A percentile compares a stretch with the other conserved stretches of the same genome.
Evolutionary conservation across 169 alveolate genomes (phyloP).

Genomic region (Cardiosporidium cionae): DNA sequence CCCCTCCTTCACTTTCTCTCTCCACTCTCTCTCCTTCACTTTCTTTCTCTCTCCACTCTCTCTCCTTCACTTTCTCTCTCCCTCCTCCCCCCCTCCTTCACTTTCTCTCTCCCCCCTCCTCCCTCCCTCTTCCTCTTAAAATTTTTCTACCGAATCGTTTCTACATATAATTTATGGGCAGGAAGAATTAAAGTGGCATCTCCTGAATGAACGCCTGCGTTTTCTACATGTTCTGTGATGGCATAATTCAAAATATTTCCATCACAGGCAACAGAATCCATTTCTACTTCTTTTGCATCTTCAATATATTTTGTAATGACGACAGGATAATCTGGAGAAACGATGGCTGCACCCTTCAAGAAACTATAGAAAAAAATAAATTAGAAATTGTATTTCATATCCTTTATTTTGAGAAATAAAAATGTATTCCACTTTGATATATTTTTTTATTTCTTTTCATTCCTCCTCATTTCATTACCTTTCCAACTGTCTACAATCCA

Average conservation of each 20-base stretch:
- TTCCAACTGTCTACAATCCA: constrained; percentile 54
- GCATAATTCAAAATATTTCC: constrained; percentile 73
- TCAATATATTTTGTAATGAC: constrained; percentile 69
- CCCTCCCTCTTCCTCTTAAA: constrained; percentile 3
- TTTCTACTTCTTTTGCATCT: constrained; percentile 50
- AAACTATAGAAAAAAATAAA: constrained; percentile 14
- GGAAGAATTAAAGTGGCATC: constrained; percentile 78
- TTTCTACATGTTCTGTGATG: constrained; percentile 78
- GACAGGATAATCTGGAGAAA: constrained; percentile 72
- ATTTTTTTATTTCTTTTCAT: not conserved
- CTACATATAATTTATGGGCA: constrained; percentile 77
- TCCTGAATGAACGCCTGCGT: constrained; percentile 78
- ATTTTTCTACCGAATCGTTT: constrained; percentile 57
- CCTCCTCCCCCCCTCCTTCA: not conserved
- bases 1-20: too few species aligned
- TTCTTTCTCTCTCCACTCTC: too few species aligned
- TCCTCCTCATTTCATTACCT: constrained; percentile 11
- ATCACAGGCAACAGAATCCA: constrained; percentile 68
- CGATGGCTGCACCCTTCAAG: constrained; percentile 67
- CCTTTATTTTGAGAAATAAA: not conserved
- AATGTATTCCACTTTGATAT: not conserved
- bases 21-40: too few species aligned
- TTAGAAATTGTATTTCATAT: not conserved
- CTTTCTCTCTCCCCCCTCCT: not conserved
- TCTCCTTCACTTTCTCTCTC: too few species aligned